phyloP scores from a whole-genome alignment of 768 basidiomycete species.

The Podaxis sp. region DNA sequence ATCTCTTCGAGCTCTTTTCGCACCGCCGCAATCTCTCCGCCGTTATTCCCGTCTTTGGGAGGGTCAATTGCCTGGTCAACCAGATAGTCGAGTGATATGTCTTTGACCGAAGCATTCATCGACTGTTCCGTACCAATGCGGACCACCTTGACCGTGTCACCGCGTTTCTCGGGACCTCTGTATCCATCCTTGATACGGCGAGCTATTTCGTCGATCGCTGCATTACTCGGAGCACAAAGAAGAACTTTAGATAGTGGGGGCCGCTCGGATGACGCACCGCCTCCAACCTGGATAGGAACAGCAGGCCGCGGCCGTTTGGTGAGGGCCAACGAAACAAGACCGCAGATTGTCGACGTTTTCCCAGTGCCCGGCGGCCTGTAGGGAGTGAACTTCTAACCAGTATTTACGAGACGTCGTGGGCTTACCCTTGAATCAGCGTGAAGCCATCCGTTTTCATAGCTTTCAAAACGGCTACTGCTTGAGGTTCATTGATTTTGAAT shows the following conservation, averaged over 20 bases:
- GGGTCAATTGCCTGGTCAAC: conserved; percentile 76
- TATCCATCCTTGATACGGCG: conserved; percentile 82
- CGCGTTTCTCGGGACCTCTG: conserved; percentile 49
- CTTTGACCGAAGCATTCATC: conserved; percentile 77
- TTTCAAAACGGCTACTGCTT: conserved; percentile 83
- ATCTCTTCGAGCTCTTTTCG: conserved; percentile 69
- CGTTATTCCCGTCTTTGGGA: conserved; percentile 27
- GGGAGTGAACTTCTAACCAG: neutral
- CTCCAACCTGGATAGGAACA: conserved; percentile 49
- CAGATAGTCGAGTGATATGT: conserved; percentile 83
- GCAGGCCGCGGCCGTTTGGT: conserved; percentile 58
- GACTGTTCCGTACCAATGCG: conserved; percentile 80
- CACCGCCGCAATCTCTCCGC: conserved; percentile 49
- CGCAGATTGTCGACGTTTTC: conserved; percentile 97
- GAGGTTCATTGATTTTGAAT: conserved; percentile 87
- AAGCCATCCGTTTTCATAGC: conserved; percentile 76
- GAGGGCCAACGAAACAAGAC: conserved; percentile 83
- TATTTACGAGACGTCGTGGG: neutral
- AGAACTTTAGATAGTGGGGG: conserved; percentile 62
- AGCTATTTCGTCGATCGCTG: conserved; percentile 96
- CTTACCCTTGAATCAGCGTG: conserved; percentile 91
- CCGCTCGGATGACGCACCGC: conserved; percentile 37
- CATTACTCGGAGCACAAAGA: conserved; percentile 96
- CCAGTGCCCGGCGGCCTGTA: conserved; percentile 94
- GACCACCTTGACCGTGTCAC: conserved; percentile 56